phyloP scores from a whole-genome alignment of 2,329 filamentous ascomycete species.

The Cercospora zeina region DNA sequence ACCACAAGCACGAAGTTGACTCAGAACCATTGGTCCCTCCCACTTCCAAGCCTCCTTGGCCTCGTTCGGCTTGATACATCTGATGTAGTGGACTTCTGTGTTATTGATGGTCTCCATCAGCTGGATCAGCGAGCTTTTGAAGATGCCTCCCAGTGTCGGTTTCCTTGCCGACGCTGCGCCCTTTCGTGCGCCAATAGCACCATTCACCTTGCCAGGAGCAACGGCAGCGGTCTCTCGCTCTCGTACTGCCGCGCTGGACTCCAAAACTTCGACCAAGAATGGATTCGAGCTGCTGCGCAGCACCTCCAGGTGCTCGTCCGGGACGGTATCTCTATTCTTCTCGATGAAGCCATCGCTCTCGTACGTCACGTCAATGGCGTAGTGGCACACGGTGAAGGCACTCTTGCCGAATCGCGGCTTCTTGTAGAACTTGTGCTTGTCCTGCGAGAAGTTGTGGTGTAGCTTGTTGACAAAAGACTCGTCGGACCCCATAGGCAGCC shows the following conservation, averaged over 20 bases:
- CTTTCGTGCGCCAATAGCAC: slow-evolving; percentile 74
- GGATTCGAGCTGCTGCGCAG: slow-evolving; percentile 78
- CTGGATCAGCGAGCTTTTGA: slow-evolving; percentile 97
- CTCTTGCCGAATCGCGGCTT: slow-evolving; percentile 98
- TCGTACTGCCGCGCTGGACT: slow-evolving; percentile 79
- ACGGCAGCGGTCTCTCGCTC: slow-evolving; percentile 74
- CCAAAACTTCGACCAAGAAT: slow-evolving; percentile 81
- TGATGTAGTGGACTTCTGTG: slow-evolving; percentile 97
- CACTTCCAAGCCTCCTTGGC: slow-evolving; percentile 97
- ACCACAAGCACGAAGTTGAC: slow-evolving; percentile 95
- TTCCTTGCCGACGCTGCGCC: slow-evolving; percentile 93
- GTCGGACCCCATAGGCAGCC: slow-evolving; percentile 94
- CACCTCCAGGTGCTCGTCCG: slow-evolving; percentile 96
- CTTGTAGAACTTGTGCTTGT: slow-evolving; percentile 97
- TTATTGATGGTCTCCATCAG: slow-evolving; percentile 97
- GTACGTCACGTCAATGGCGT: slow-evolving; percentile 96
- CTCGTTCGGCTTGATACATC: slow-evolving; percentile 98
- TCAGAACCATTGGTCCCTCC: slow-evolving; percentile 97
- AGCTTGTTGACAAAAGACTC: slow-evolving; percentile 96
- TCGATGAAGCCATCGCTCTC: slow-evolving; percentile 99
- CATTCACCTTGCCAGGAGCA: slow-evolving; percentile 67
- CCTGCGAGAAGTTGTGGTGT: slow-evolving; percentile 84
- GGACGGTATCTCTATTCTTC: slow-evolving; percentile 98
- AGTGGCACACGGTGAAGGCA: slow-evolving; percentile 96
- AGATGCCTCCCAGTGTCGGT: slow-evolving; percentile 95